phyloP scores from a whole-genome alignment of 2,329 filamentous ascomycete genomes.

The Davidsoniella virescens region DNA sequence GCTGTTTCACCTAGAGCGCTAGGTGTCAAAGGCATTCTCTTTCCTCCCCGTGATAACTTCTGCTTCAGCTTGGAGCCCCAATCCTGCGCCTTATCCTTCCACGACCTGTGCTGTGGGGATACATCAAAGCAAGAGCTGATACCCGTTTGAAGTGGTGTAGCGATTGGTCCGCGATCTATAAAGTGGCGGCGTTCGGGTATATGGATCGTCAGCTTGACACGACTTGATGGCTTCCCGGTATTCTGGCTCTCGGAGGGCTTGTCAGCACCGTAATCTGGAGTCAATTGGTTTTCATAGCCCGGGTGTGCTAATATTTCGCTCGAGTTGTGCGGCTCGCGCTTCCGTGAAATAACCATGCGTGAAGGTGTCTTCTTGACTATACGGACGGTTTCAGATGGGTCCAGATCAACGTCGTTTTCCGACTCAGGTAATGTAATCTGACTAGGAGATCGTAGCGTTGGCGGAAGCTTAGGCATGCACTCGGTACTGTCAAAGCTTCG shows the following conservation, averaged over 20 bases:
- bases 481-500: background rate
- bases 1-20: no score
- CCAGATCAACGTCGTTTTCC: no score
- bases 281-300: no score
- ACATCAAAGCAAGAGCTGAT: conserved; percentile 7
- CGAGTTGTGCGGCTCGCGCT: background rate
- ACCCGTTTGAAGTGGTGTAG: conserved; percentile 3
- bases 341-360: background rate
- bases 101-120: conserved; percentile 5
- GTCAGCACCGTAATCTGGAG: no score
- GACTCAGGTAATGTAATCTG: no score
- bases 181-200: conserved; percentile 3
- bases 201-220: background rate
- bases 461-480: no score
- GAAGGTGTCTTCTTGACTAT: conserved; percentile 3
- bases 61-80: conserved; percentile 7
- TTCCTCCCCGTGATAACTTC: background rate
- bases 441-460: no score
- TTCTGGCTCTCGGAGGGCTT: no score
- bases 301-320: no score
- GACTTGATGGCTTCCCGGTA: no score
- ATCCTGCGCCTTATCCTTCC: conserved; percentile 6
- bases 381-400: no score
- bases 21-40: background rate
- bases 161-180: background rate